Evolutionary conservation across 169 alveolate genomes (phyloP).

Genomic region (Miamiensis avidus): DNA sequence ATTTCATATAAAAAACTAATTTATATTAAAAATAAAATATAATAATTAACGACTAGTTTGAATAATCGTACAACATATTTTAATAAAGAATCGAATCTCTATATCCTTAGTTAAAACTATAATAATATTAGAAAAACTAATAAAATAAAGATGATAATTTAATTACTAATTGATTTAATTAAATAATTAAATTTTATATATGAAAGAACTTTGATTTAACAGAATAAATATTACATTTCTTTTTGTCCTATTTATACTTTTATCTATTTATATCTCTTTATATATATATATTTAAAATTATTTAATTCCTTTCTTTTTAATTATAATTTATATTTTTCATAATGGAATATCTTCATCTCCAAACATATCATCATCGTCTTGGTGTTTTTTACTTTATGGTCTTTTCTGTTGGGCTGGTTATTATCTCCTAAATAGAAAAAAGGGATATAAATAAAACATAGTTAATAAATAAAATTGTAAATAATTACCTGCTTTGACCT

Average conservation of each 20-base stretch:
- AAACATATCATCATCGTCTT: not conserved
- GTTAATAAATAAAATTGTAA: too few relatives aligned
- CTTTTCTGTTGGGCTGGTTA: too few relatives aligned
- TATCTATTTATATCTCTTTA: too few relatives aligned
- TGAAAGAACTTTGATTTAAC: not conserved
- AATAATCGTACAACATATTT: not conserved
- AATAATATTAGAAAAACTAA: too few relatives aligned
- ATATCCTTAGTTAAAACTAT: not conserved
- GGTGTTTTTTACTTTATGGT: not conserved
- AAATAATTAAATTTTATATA: too few relatives aligned
- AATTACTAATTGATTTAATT: not conserved
- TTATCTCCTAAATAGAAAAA: too few relatives aligned
- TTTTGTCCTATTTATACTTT: not conserved
- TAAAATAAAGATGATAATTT: not conserved
- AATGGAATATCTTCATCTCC: not conserved
- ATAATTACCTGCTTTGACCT: too few relatives aligned
- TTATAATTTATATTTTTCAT: not conserved
- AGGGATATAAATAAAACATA: too few relatives aligned
- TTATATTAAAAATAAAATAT: too few relatives aligned
- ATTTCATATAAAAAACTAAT: too few relatives aligned
- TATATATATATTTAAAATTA: too few relatives aligned
- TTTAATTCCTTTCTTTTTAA: not conserved
- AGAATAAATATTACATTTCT: not conserved
- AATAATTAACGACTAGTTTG: not conserved
- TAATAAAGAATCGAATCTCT: not conserved